Evolutionary conservation across 805 yeast species (phyloP).

Genomic region (Wickerhamomyces bisporus): DNA sequence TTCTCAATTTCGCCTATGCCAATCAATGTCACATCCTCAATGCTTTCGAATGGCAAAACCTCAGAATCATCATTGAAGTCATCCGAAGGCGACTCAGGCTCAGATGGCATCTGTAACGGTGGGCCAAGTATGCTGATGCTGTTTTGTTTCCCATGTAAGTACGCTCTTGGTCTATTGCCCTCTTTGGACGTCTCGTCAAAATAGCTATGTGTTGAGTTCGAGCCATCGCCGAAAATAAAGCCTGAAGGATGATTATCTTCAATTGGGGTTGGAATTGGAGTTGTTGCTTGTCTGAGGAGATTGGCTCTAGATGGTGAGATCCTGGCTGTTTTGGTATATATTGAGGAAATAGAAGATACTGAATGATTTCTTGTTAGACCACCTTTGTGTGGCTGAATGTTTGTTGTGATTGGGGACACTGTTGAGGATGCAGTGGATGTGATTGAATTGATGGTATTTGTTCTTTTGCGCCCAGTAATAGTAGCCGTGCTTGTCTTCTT

Average conservation of each 20-base stretch:
- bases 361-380: constrained; percentile 19
- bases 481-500: constrained; percentile 2
- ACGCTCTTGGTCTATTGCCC: constrained; percentile 11
- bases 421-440: constrained; percentile 9
- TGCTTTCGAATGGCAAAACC: no score
- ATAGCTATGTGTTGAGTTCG: not conserved
- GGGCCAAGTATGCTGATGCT: constrained; percentile 20
- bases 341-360: constrained; percentile 19
- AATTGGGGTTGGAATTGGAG: constrained; percentile 13
- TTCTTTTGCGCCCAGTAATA: constrained; percentile 19
- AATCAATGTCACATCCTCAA: not conserved
- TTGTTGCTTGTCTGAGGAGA: constrained; percentile 16
- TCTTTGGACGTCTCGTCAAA: constrained; percentile 11
- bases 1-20: not conserved
- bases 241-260: constrained; percentile 7
- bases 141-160: constrained; percentile 4
- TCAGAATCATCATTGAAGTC: constrained; percentile 5
- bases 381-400: constrained; percentile 4
- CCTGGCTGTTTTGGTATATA: constrained; percentile 10
- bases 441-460: constrained; percentile 21
- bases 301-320: constrained; percentile 19
- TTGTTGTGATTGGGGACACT: constrained; percentile 1
- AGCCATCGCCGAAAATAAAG: constrained; percentile 17
- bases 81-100: constrained; percentile 3
- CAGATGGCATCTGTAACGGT: constrained; percentile 12